phyloP scores from a whole-genome alignment of 768 basidiomycete species.

The Suillus cothurnatus region DNA sequence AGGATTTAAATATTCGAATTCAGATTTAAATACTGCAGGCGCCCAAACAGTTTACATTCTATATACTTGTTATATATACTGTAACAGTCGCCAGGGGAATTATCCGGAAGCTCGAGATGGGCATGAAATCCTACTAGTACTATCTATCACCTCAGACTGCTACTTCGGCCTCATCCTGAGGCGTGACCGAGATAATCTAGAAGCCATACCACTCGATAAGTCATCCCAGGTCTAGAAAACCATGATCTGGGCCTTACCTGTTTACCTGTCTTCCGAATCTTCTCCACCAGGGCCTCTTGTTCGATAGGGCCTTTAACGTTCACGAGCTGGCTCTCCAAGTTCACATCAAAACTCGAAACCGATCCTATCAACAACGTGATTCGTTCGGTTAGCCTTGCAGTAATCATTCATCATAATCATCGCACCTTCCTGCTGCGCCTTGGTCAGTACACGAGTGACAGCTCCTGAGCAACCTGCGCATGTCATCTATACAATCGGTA shows the following conservation, averaged over 20 bases:
- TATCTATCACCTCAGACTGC: no score
- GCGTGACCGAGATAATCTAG: slow-evolving; percentile 51
- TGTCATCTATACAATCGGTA: slow-evolving; percentile 63
- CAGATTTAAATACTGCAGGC: not conserved
- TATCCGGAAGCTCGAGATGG: not conserved
- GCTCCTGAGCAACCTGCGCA: slow-evolving; percentile 88
- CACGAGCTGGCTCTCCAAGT: slow-evolving; percentile 72
- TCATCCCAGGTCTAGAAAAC: not conserved
- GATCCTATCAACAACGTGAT: not conserved
- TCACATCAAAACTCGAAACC: slow-evolving; percentile 53
- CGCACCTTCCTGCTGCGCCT: slow-evolving; percentile 50
- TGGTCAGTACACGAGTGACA: slow-evolving; percentile 71
- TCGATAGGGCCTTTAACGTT: slow-evolving; percentile 58
- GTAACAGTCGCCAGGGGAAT: not conserved
- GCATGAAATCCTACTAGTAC: not conserved
- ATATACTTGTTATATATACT: no score
- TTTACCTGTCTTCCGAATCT: slow-evolving; percentile 92
- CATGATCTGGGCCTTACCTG: slow-evolving; percentile 49
- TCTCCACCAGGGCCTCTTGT: slow-evolving; percentile 68
- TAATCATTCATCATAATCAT: slow-evolving; percentile 7
- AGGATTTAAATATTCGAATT: not conserved
- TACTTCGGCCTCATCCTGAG: not conserved
- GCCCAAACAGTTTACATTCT: not conserved
- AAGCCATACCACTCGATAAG: not conserved
- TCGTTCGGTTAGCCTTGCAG: slow-evolving; percentile 3